phyloP scores from a whole-genome alignment of 2,329 filamentous ascomycete genomes.

The Aspergillus aculeatus region DNA sequence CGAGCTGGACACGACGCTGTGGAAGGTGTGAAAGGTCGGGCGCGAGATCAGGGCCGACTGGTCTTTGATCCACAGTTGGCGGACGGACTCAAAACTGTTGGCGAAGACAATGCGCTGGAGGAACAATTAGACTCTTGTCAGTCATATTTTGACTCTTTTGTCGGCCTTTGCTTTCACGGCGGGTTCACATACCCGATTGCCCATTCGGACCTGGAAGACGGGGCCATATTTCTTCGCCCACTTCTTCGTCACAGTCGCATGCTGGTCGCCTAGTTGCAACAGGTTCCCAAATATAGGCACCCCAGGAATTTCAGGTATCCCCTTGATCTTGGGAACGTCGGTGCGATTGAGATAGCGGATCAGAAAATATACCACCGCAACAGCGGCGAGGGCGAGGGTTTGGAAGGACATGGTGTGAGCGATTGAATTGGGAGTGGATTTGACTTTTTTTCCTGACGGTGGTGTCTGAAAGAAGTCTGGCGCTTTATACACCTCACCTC shows the following conservation, averaged over 20 bases:
- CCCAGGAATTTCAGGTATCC: constrained; percentile 61
- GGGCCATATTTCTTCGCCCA: constrained; percentile 63
- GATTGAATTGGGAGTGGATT: background rate
- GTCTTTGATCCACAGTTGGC: constrained; percentile 72
- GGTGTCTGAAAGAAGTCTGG: background rate
- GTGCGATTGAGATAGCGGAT: constrained; percentile 50
- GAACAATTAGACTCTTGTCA: too few relatives aligned
- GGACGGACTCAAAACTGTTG: constrained; percentile 73
- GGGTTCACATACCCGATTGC: constrained; percentile 56
- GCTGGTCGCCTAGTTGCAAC: constrained; percentile 57
- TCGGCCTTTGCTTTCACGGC: too few relatives aligned
- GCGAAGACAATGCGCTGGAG: constrained; percentile 68
- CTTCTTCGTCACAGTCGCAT: constrained; percentile 55
- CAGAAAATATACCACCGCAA: constrained; percentile 40
- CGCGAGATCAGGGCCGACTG: constrained; percentile 75
- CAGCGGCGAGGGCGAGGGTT: constrained; percentile 32
- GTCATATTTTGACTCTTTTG: too few relatives aligned
- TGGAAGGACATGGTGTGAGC: constrained; percentile 29
- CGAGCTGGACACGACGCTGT: constrained; percentile 72
- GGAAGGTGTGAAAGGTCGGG: constrained; percentile 77
- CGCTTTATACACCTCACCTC: background rate
- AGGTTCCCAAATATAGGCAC: constrained; percentile 64
- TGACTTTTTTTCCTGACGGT: background rate
- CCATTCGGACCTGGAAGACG: constrained; percentile 67
- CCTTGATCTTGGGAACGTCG: constrained; percentile 61